Evolutionary conservation across 257 asterid species (phyloP).

Genomic region (Vinca minor): DNA sequence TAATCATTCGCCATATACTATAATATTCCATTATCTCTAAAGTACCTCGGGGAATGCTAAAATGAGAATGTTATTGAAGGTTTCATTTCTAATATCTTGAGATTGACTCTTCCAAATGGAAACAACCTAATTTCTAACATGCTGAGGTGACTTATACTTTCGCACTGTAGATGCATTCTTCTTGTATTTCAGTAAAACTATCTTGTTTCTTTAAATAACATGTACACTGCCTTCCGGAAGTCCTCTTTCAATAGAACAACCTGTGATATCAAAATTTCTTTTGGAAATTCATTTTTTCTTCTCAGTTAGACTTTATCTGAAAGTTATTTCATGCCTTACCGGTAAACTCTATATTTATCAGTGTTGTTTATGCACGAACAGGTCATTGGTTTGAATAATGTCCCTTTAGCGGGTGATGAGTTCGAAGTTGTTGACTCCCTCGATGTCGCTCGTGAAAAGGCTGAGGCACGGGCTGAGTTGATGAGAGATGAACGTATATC

Average conservation of each 20-base stretch:
- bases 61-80: not conserved
- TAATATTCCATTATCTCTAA: not conserved
- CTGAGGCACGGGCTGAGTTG: slow-evolving; percentile 54
- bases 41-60: not conserved
- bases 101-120: not conserved
- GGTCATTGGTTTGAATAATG: slow-evolving; percentile 88
- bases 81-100: too few species aligned
- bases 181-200: not conserved
- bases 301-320: not conserved
- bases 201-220: not conserved
- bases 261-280: too few species aligned
- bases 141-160: not conserved
- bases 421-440: slow-evolving; percentile 84
- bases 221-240: not conserved
- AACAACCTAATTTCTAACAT: not conserved
- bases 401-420: slow-evolving; percentile 96
- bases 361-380: slow-evolving; percentile 24
- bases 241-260: not conserved
- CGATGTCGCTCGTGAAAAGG: slow-evolving; percentile 79
- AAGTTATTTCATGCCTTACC: slow-evolving; percentile 3
- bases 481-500: slow-evolving; percentile 73
- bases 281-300: not conserved
- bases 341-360: slow-evolving; percentile 16
- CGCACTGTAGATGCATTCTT: not conserved
- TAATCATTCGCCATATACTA: too few species aligned